Conservation (phyloP, 306 rosid species). For the Trifolium dubium region DNA sequence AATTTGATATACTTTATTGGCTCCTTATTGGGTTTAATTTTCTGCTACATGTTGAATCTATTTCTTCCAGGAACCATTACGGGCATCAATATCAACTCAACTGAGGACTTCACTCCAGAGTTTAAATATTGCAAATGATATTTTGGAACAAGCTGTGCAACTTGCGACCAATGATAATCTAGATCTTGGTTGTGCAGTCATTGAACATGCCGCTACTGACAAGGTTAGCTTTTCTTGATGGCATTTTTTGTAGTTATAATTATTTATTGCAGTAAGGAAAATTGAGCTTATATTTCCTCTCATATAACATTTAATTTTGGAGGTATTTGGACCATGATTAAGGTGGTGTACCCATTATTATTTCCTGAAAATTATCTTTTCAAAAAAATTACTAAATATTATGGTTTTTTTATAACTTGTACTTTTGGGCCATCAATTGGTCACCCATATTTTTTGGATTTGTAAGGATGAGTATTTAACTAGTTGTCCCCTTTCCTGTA, state of each 20-base stretch:
- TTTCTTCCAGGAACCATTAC: slow-evolving; percentile 80
- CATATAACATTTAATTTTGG: neutral
- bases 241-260: slow-evolving; percentile 20
- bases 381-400: neutral
- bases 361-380: too few relatives aligned
- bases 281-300: slow-evolving; percentile 24
- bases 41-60: slow-evolving; percentile 13
- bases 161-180: slow-evolving; percentile 96
- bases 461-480: neutral
- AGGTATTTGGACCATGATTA: neutral
- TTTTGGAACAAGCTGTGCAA: slow-evolving; percentile 92
- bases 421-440: neutral
- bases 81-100: slow-evolving; percentile 79
- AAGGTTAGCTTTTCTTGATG: slow-evolving; percentile 66
- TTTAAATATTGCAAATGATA: slow-evolving; percentile 63
- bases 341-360: slow-evolving; percentile 1
- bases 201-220: slow-evolving; percentile 97
- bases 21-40: slow-evolving; percentile 17
- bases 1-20: neutral
- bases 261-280: slow-evolving; percentile 11
- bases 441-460: neutral
- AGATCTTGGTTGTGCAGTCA: slow-evolving; percentile 97
- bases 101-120: slow-evolving; percentile 86
- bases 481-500: neutral
- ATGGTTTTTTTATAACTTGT: neutral